phyloP scores from a whole-genome alignment of 306 rosid genomes.

The Cucumis sativus region Cucumber_9930_V3 NC_026658.2:17865001-17865500 shows the following conservation, averaged over 20 bases:
- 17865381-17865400: constrained; percentile 68
- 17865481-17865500: background rate
- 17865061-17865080: background rate
- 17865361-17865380: constrained; percentile 84
- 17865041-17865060: background rate
- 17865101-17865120: constrained; percentile 75
- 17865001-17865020: background rate
- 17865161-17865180: constrained; percentile 73
- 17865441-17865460: background rate
- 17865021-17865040: background rate
- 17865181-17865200: constrained; percentile 44
- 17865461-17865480: background rate
- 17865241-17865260: constrained; percentile 93
- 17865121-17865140: constrained; percentile 97
- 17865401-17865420: constrained; percentile 32
- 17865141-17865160: constrained; percentile 65
- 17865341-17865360: constrained; percentile 89
- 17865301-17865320: constrained; percentile 83
- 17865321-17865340: constrained; percentile 82
- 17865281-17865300: constrained; percentile 92
- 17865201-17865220: constrained; percentile 56
- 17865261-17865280: constrained; percentile 86
- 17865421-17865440: background rate
- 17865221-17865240: constrained; percentile 55
- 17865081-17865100: constrained; percentile 36